A percentile compares a stretch with the other conserved stretches of the same genome.
Evolutionary conservation across 345 rosid genomes (phyloP).

Genomic region (Gossypium ekmanianum): DNA sequence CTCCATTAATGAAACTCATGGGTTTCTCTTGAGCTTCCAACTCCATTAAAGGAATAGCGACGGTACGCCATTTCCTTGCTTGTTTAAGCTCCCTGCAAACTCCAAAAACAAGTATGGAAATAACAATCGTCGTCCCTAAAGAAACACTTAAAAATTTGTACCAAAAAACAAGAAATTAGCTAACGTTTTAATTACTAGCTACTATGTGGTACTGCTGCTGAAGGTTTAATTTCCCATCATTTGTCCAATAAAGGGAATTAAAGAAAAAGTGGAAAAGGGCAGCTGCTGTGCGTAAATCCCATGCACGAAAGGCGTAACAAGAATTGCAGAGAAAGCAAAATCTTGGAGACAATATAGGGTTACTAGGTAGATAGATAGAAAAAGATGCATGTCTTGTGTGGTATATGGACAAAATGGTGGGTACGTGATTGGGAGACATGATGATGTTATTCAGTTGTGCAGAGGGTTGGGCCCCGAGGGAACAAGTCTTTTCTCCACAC

Average conservation of each 20-base stretch:
- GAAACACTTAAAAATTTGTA: background rate
- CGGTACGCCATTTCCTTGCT: constrained; percentile 45
- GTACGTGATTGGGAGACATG: background rate
- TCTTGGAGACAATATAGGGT: background rate
- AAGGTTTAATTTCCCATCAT: background rate
- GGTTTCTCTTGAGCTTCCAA: constrained; percentile 41
- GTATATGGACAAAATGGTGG: background rate
- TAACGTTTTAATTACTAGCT: background rate
- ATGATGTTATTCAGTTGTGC: constrained; percentile 39
- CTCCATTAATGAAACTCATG: constrained; percentile 40
- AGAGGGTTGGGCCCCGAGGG: constrained; percentile 80
- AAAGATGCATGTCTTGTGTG: background rate
- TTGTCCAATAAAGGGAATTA: background rate
- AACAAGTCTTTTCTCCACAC: constrained; percentile 58
- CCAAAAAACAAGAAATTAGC: background rate
- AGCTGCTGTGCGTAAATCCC: background rate
- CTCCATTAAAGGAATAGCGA: background rate
- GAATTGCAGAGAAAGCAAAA: constrained; percentile 11
- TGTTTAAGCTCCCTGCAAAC: constrained; percentile 29
- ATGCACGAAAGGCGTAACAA: background rate
- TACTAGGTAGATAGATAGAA: background rate
- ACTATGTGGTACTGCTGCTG: background rate
- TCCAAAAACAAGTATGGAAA: constrained; percentile 51
- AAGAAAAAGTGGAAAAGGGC: background rate
- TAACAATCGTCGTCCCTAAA: constrained; percentile 18